Evolutionary conservation across 345 rosid species (phyloP).

Genomic region (Eucalyptus guilfoylei): DNA sequence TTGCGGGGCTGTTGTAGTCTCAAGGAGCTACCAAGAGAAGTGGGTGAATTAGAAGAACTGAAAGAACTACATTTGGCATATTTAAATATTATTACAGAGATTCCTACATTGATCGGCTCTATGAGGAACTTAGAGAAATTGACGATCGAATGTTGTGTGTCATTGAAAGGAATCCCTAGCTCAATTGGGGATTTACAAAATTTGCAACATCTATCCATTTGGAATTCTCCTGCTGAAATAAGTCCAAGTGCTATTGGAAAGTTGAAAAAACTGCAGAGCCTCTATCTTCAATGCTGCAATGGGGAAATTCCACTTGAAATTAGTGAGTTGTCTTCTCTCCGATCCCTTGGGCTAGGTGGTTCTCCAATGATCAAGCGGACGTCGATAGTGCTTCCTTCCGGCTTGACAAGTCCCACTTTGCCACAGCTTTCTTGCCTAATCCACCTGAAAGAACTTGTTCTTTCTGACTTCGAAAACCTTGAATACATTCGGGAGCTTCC

Average conservation of each 20-base stretch:
- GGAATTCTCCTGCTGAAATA: accelerated
- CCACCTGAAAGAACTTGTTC: background rate
- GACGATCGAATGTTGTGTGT: accelerated
- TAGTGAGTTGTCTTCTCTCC: background rate
- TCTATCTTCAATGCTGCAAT: background rate
- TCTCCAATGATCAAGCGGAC: accelerated
- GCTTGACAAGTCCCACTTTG: background rate
- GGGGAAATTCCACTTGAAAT: background rate
- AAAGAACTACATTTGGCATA: accelerated
- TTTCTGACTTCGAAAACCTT: background rate
- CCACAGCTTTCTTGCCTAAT: background rate
- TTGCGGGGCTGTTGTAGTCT: accelerated
- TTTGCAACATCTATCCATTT: accelerated
- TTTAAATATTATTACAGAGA: accelerated
- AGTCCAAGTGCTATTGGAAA: accelerated
- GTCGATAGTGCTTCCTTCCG: background rate
- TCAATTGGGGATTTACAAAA: background rate
- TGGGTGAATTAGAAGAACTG: background rate
- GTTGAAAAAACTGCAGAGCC: background rate
- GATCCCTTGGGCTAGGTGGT: background rate
- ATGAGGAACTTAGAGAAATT: background rate
- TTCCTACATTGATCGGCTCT: accelerated
- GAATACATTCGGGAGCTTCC: background rate
- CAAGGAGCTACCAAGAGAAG: background rate
- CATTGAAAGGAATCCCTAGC: background rate